These are phyloP conservation scores for Serendipita indica DNA, from an alignment of 768 basidiomycete species.

Conservation along the genomic window DNA sequence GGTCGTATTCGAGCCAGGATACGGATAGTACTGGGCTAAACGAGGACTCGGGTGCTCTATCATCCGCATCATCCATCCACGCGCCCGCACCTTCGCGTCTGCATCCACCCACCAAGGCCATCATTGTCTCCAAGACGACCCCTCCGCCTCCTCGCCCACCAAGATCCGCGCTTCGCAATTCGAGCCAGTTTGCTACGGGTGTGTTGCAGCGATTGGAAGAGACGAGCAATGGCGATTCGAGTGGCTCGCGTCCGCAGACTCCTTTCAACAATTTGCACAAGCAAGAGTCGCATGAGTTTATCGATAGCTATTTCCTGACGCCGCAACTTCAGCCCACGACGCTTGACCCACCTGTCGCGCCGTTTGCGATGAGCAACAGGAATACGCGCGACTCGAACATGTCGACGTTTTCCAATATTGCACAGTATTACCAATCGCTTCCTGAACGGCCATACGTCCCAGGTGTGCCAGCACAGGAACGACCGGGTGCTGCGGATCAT, in stretches of 20 bases:
- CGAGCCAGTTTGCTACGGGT: not conserved
- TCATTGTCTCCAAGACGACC: not conserved
- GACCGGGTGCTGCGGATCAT: not conserved
- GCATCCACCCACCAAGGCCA: not conserved
- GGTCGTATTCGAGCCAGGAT: constrained; percentile 4
- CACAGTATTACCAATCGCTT: constrained; percentile 2
- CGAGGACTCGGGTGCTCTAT: not conserved
- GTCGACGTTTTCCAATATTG: constrained; percentile 5
- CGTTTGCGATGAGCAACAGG: not conserved
- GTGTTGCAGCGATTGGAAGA: not conserved
- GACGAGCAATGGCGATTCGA: not conserved
- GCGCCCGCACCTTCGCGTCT: not conserved
- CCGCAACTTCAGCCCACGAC: not conserved
- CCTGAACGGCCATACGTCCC: not conserved
- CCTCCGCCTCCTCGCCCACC: constrained; percentile 5
- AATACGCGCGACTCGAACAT: not conserved
- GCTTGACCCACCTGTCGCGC: not conserved
- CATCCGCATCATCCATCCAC: not conserved
- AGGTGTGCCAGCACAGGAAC: not conserved
- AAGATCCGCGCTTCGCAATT: not conserved
- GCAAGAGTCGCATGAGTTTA: constrained; percentile 4
- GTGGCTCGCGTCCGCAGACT: not conserved
- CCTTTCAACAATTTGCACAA: not conserved
- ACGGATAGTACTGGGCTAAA: constrained; percentile 3
- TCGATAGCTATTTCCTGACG: not conserved